Percentiles rank a stretch among this genome's conserved stretches.
phyloP scores from a whole-genome alignment of 495 filamentous ascomycete species.

The Aspergillus ostianus region DNA sequence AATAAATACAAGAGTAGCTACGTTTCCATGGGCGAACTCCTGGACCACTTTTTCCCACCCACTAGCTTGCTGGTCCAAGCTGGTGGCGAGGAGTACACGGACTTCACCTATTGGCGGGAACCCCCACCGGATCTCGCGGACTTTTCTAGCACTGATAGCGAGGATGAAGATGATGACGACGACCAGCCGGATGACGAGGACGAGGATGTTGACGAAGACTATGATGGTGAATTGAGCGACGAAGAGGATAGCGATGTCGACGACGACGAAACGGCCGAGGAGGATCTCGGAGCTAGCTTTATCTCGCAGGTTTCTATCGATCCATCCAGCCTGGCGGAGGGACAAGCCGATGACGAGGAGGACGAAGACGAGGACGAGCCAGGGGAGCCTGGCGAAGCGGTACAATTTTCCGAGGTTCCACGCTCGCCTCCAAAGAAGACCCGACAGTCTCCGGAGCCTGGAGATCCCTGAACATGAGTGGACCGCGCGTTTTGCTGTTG shows the following conservation, averaged over 20 bases:
- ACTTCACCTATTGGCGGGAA: conserved; percentile 87
- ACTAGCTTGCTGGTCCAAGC: conserved; percentile 70
- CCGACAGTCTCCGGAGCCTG: background rate
- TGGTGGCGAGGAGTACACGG: conserved; percentile 82
- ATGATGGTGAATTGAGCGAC: conserved; percentile 38
- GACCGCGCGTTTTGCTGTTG: background rate
- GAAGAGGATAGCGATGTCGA: conserved; percentile 44
- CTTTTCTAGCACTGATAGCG: conserved; percentile 73
- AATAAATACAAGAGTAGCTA: conserved; percentile 98
- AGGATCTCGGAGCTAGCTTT: conserved; percentile 30
- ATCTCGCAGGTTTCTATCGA: conserved; percentile 7
- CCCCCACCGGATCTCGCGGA: conserved; percentile 70
- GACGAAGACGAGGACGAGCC: conserved; percentile 5
- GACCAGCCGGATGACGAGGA: conserved; percentile 44
- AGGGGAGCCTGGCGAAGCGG: background rate
- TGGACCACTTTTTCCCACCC: conserved; percentile 96
- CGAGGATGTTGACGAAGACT: conserved; percentile 41
- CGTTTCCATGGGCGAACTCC: conserved; percentile 90
- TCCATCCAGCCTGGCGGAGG: conserved; percentile 1
- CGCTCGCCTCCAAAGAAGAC: background rate
- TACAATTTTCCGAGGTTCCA: background rate
- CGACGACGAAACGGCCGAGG: conserved; percentile 52
- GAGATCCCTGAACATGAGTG: background rate
- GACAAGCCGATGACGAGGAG: conserved; percentile 3
- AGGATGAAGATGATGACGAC: conserved; percentile 45